These are phyloP conservation scores for Backusella morwellensis DNA, from an alignment of 192 early-diverging fungal species.

Conservation along the genomic window DNA sequence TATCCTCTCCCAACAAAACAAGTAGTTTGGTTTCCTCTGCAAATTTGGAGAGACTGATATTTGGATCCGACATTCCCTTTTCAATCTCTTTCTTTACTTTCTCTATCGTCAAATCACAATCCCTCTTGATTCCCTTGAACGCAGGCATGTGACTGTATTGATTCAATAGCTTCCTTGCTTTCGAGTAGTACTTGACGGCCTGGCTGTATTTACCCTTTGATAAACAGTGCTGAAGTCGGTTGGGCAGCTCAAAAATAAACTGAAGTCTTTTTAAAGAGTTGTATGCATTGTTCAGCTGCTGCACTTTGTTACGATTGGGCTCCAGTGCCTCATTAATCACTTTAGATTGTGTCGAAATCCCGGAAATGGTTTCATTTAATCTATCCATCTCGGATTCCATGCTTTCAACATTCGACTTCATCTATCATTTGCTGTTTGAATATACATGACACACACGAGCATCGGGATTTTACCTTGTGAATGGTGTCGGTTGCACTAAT, in stretches of 20 bases:
- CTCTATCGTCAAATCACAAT: constrained; percentile 79
- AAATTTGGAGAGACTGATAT: constrained; percentile 43
- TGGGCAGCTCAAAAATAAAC: constrained; percentile 87
- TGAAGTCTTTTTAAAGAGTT: constrained; percentile 76
- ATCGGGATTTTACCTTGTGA: constrained; percentile 40
- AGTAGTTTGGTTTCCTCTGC: constrained; percentile 49
- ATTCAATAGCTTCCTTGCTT: constrained; percentile 66
- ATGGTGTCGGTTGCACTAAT: constrained; percentile 95
- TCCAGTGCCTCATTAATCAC: constrained; percentile 61
- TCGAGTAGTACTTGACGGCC: constrained; percentile 75
- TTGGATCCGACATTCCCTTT: constrained; percentile 40
- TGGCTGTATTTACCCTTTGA: constrained; percentile 60
- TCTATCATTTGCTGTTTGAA: constrained; percentile 39
- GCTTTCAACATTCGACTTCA: constrained; percentile 82
- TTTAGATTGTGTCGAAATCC: constrained; percentile 53
- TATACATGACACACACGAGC: neutral
- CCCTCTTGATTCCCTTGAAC: constrained; percentile 76
- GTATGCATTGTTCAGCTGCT: constrained; percentile 70
- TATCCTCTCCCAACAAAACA: constrained; percentile 43
- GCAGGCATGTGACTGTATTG: constrained; percentile 76
- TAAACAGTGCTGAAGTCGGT: constrained; percentile 62
- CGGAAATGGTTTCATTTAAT: constrained; percentile 64
- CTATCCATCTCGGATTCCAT: constrained; percentile 85
- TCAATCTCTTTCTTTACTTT: constrained; percentile 64
- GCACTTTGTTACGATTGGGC: constrained; percentile 67